phyloP scores from a whole-genome alignment of 805 yeast species.

The Blastobotrys mokoenaii region DNA sequence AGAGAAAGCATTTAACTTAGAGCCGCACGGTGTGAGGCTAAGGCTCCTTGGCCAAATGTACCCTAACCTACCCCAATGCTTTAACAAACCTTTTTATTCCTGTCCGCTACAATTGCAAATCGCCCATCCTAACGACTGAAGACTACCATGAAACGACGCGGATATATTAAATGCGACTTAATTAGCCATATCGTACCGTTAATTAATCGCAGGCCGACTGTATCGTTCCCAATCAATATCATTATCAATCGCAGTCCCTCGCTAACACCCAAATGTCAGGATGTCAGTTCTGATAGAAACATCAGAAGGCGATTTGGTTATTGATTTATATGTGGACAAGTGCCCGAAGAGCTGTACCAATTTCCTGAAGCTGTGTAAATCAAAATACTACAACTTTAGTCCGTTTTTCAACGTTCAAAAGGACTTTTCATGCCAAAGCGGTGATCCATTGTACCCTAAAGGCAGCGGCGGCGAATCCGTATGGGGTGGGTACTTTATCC shows the following conservation, averaged over 20 bases:
- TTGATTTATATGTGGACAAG: conserved; percentile 36
- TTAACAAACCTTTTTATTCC: too few relatives aligned
- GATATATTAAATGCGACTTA: too few relatives aligned
- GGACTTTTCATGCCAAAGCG: conserved; percentile 36
- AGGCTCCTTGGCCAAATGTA: too few relatives aligned
- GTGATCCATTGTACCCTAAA: conserved; percentile 41
- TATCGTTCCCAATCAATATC: neutral
- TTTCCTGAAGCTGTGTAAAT: conserved; percentile 47
- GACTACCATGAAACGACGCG: too few relatives aligned
- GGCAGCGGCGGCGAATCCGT: conserved; percentile 27
- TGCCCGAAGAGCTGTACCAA: conserved; percentile 36
- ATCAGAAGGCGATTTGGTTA: conserved; percentile 40
- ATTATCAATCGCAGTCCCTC: neutral
- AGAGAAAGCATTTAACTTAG: too few relatives aligned
- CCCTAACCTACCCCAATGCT: too few relatives aligned
- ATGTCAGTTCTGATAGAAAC: conserved; percentile 38
- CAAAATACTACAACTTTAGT: conserved; percentile 42
- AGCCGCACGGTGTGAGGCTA: too few relatives aligned
- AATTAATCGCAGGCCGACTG: too few relatives aligned
- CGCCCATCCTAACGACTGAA: too few relatives aligned
- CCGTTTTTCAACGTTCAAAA: conserved; percentile 40
- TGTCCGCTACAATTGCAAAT: too few relatives aligned
- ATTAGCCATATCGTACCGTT: too few relatives aligned
- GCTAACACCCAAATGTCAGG: neutral
- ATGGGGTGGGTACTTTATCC: conserved; percentile 25